Base-by-base conservation (phyloP, 306 rosid genomes). In the Fagus sylvatica region DNA sequence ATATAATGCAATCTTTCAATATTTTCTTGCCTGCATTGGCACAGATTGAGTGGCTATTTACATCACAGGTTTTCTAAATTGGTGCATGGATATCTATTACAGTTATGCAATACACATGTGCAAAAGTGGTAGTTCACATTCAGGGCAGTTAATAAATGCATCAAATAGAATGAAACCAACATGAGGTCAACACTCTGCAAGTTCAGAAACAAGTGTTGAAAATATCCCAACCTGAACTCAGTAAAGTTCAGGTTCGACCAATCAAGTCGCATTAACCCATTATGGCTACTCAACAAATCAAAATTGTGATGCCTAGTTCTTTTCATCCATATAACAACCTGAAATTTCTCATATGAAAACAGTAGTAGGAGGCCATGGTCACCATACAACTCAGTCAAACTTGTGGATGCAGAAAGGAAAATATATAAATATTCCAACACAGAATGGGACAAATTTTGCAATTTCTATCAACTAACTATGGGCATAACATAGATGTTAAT, bases 371-470 rank as follows among this genome's bases (percentile, higher is more conserved):
- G 34, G 66, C 66, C 66, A 59, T 10, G 36, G 66, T 16, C 66
- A 30, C 66, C 34, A 9, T 28, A 59, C 17, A 59, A 28, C 66
- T 59, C 34, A 59, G 66, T 32, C 66, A 59, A 32, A 60, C 64
- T 39, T 7, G 37, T 17, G 62, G 61, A 81, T 37, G 19, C 10
- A 68, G 19, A 80, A 72, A 37, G 75, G 54, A 75, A 36, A 61
- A 28, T 71, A 30, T 3, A 28, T 1, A 46, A 32, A 59, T 30
- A 22, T 59, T 0, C 28, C 12, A 59, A 32, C 66, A 59, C 15
- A 59, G 34, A 30, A 59, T 12, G 5, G 66, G 34, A 30, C 7
- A 32, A 30, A 59, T 30, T 12, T 10, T 59, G 66, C 66, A 59
- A 30, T 37, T 30, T 59, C 17, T 59, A 59, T 61, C 19, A 61